These are phyloP conservation scores for Pseudognaphalium luteoalbum DNA, from an alignment of 129 eudicot species.

Conservation along the genomic window DNA sequence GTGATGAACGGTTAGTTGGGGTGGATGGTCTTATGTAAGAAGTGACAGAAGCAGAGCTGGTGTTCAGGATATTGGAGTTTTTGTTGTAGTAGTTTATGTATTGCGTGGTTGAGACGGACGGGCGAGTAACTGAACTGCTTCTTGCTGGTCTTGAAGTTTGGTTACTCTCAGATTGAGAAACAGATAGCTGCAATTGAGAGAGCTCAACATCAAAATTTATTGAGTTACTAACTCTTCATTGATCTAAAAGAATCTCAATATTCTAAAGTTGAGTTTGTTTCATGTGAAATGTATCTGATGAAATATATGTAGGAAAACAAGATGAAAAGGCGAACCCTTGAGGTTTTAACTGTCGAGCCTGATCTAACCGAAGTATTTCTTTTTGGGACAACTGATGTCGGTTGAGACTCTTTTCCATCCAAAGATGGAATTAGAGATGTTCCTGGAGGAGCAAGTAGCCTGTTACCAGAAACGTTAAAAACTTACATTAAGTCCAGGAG, in stretches of 20 bases:
- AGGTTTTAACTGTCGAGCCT: slow-evolving; percentile 55
- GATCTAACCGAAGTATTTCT: slow-evolving; percentile 54
- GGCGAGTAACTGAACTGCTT: slow-evolving; percentile 78
- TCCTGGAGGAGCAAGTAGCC: slow-evolving; percentile 94
- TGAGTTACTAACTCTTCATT: background rate
- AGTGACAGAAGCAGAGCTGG: slow-evolving; percentile 87
- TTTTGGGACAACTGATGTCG: slow-evolving; percentile 51
- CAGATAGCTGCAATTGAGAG: slow-evolving; percentile 64
- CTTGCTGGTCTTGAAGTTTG: slow-evolving; percentile 59
- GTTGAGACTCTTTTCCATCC: slow-evolving; percentile 60
- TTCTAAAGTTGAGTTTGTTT: background rate
- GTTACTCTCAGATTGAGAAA: slow-evolving; percentile 63
- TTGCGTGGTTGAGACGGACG: slow-evolving; percentile 58
- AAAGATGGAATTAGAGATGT: slow-evolving; percentile 68
- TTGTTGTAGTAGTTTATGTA: slow-evolving; percentile 52
- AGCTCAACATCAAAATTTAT: background rate
- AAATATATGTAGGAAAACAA: background rate
- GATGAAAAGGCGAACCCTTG: slow-evolving; percentile 52
- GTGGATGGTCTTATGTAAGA: slow-evolving; percentile 86
- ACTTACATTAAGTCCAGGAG: background rate
- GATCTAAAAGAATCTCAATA: background rate
- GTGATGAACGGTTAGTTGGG: slow-evolving; percentile 68
- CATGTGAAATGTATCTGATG: background rate
- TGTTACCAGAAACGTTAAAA: slow-evolving; percentile 38
- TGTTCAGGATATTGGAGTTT: slow-evolving; percentile 65